Conservation (phyloP, 495 filamentous ascomycete genomes). For the Cudoniella acicularis region DNA sequence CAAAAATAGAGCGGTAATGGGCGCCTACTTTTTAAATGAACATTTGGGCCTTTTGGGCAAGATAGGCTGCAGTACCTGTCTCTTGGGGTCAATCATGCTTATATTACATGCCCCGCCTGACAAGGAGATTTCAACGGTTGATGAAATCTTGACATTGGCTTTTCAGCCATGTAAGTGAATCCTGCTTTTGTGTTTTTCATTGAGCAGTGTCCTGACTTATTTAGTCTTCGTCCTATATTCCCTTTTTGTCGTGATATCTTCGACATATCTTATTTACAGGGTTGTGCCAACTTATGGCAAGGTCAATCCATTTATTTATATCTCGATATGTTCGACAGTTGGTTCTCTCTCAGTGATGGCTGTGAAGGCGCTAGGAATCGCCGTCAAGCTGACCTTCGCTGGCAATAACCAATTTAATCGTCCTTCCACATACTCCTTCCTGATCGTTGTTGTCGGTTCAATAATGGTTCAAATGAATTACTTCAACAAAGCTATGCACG, state of each 20-base stretch:
- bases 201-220: not conserved
- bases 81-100: conserved; percentile 92
- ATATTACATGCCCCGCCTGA: conserved; percentile 94
- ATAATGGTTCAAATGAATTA: conserved; percentile 99
- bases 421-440: conserved; percentile 91
- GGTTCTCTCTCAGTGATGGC: conserved; percentile 98
- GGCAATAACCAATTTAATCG: conserved; percentile 91
- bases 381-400: conserved; percentile 81
- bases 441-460: conserved; percentile 83
- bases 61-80: conserved; percentile 88
- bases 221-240: not conserved
- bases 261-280: not conserved
- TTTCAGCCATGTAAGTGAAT: conserved; percentile 79
- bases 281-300: not conserved
- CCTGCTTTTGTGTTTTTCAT: not conserved
- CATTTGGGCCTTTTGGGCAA: conserved; percentile 82
- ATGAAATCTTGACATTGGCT: conserved; percentile 81
- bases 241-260: not conserved
- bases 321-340: conserved; percentile 95
- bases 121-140: conserved; percentile 77
- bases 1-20: conserved; percentile 83
- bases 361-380: conserved; percentile 94
- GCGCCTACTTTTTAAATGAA: conserved; percentile 91
- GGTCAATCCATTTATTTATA: conserved; percentile 42
- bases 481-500: conserved; percentile 94